A percentile compares a stretch with the other conserved stretches of the same genome.
phyloP scores from a whole-genome alignment of 257 asterid species.

The Marsdenia floribunda region DNA sequence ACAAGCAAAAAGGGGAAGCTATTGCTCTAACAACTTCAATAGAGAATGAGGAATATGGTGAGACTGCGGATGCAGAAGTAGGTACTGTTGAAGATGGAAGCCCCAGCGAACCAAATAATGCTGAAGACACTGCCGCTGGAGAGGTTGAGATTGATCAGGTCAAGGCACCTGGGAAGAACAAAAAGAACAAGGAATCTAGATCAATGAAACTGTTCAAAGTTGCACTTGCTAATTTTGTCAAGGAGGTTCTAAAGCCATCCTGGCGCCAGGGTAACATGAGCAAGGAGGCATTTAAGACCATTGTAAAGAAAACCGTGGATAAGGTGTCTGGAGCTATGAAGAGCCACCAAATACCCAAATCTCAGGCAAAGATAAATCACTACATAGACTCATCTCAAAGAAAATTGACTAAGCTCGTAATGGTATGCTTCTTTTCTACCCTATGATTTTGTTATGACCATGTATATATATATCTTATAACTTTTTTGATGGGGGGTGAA shows the following conservation, averaged over 20 bases:
- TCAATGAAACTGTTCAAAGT: slow-evolving; percentile 61
- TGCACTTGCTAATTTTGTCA: slow-evolving; percentile 84
- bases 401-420: slow-evolving; percentile 88
- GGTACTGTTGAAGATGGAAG: slow-evolving; percentile 65
- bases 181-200: slow-evolving; percentile 59
- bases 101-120: slow-evolving; percentile 52
- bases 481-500: not conserved
- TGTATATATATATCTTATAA: too few species aligned
- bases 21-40: slow-evolving; percentile 32
- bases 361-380: slow-evolving; percentile 74
- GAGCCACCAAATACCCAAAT: slow-evolving; percentile 74
- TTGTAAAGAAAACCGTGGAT: slow-evolving; percentile 98
- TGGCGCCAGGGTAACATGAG: slow-evolving; percentile 99
- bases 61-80: slow-evolving; percentile 78
- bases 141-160: slow-evolving; percentile 78
- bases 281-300: slow-evolving; percentile 97
- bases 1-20: slow-evolving; percentile 36
- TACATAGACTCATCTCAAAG: slow-evolving; percentile 85
- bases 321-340: slow-evolving; percentile 96
- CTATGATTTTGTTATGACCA: slow-evolving; percentile 1
- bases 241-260: slow-evolving; percentile 91
- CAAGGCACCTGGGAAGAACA: slow-evolving; percentile 52
- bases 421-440: slow-evolving; percentile 53
- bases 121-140: slow-evolving; percentile 41
- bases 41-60: slow-evolving; percentile 75